Evolutionary conservation across 768 basidiomycete species (phyloP), one percentile per base, ranked within the genome.

Genomic region (Russula sp.): DNA sequence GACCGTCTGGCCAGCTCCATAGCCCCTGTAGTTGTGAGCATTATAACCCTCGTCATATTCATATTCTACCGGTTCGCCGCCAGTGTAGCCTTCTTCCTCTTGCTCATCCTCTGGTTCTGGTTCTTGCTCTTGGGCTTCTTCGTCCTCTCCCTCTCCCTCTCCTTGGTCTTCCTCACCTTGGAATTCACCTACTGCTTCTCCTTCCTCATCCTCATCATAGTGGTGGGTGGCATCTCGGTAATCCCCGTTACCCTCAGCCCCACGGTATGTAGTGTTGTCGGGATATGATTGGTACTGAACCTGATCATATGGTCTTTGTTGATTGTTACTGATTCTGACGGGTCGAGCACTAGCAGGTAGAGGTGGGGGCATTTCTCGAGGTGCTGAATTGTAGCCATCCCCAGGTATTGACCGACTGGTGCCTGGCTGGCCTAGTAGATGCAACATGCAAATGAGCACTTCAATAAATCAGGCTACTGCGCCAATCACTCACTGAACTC

Each of bases 321-420:
- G 50, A 26, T 36, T 34, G 40, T 50, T 38, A 49, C 16, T 28
- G 28, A 26, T 59, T 38, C 36, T 36, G 38, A 5, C 34, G 22
- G 58, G 49, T 38, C 3, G 57, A 18, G 13, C 48, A 18, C 13
- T 13, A 14, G 36, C 36, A 36, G 13, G 36, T 36, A 36, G 13
- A 5, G 36, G 11, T 36, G 36, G 36, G 36, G 36, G 9, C 36
- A 24, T 49, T 32, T 26, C 32, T 30, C 10, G 46, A 18, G 22
- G 48, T 48, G 18, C 24, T 16, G 48, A 1, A 36, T 36, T 36
- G 8, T 49, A 3, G 22, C 26, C 36, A 30, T 2, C 58, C 10
- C 7, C 7, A 59, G 59, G 59, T 18, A 51, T 59, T 32, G 59
- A 53, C 50, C 50, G 11, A 38, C 26, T 40, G 16, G 28, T 52